Evolutionary conservation across 1,284 basidiomycete genomes (phyloP), one percentile per base, ranked within the genome.

Genomic region (Pseudozyma sp.): DNA sequence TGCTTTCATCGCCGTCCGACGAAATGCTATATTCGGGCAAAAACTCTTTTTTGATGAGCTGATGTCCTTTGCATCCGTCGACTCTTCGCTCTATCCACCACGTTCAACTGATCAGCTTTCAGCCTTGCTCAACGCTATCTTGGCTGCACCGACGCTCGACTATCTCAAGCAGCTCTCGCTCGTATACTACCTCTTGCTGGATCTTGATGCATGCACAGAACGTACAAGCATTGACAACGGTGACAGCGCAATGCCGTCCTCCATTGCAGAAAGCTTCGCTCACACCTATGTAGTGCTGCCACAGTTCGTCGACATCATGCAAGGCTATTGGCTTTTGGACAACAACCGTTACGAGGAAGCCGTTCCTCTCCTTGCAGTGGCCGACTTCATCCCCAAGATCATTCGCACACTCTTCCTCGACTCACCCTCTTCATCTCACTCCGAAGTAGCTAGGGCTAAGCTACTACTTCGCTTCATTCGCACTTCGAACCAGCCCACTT

Each of bases 261-360:
- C 51, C 4, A 52, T 49, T 19, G 65, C 73, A 40, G 57, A 73
- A 5, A 47, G 52, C n/a, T 78, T 78, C 31, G 73, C 76, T 21
- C 59, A 63, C 52, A 65, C 58, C n/a, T 70, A 64, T 18, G 68
- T 70, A 0, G 59, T 78, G 14, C 70, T 73, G 25, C 70, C 73
- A 21, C 70, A 73, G 4, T 76, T 72, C 51, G 59, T 62, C 18
- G 64, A 76, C 31, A 64, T 59, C n/a, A 76, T 78, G 76, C 59
- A 66, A 13, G 76, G 74, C 6, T 78, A 78, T 52, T 78, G 76
- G 76, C 58, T 63, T 18, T 66, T 78, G n/a, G 76, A 78, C 66
- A 70, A 70, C 10, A 74, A 72, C 19, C 19, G 62, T 9, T 78
- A 76, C 54, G 66, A 76, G 12, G 58, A 69, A 16, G 74, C 70